Conservation (phyloP, 495 filamentous ascomycete species). For the Pseudomonodictys pantanalensis region DNA sequence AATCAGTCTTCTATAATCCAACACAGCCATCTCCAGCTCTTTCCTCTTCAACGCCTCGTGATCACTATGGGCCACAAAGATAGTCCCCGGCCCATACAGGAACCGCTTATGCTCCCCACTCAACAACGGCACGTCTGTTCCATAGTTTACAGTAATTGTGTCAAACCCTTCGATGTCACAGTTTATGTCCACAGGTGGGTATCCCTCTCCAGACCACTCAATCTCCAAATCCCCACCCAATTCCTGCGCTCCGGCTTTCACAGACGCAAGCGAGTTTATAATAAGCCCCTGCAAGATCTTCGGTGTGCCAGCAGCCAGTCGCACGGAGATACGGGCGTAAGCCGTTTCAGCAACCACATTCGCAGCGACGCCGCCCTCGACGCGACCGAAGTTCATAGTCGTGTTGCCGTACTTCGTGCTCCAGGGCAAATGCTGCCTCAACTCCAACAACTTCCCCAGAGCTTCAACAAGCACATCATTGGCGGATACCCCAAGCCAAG, state of each 20-base stretch:
- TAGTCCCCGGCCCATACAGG: slow-evolving; percentile 84
- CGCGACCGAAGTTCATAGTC: slow-evolving; percentile 77
- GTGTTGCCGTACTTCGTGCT: slow-evolving; percentile 78
- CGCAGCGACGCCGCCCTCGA: slow-evolving; percentile 78
- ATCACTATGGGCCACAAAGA: slow-evolving; percentile 83
- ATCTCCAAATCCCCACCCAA: slow-evolving; percentile 60
- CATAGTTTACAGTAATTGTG: slow-evolving; percentile 79
- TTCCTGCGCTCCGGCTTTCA: slow-evolving; percentile 38
- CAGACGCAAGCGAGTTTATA: slow-evolving; percentile 51
- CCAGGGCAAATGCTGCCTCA: slow-evolving; percentile 61
- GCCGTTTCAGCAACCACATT: slow-evolving; percentile 84
- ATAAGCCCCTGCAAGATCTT: slow-evolving; percentile 55
- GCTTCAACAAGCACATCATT: slow-evolving; percentile 70
- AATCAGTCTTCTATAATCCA: slow-evolving; percentile 46
- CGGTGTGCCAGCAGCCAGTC: slow-evolving; percentile 71
- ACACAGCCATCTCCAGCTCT: slow-evolving; percentile 53
- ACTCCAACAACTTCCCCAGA: slow-evolving; percentile 57
- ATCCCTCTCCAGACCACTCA: slow-evolving; percentile 55
- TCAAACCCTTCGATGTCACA: slow-evolving; percentile 82
- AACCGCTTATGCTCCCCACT: slow-evolving; percentile 72
- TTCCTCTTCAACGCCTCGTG: slow-evolving; percentile 72
- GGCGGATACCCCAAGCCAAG: slow-evolving; percentile 76
- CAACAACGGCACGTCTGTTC: slow-evolving; percentile 84
- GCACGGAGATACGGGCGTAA: slow-evolving; percentile 60
- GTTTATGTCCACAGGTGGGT: slow-evolving; percentile 73